Evolutionary conservation across 1,284 basidiomycete species (phyloP), one percentile per base, ranked within the genome.

Genomic region (Ceratobasidium sp.): DNA sequence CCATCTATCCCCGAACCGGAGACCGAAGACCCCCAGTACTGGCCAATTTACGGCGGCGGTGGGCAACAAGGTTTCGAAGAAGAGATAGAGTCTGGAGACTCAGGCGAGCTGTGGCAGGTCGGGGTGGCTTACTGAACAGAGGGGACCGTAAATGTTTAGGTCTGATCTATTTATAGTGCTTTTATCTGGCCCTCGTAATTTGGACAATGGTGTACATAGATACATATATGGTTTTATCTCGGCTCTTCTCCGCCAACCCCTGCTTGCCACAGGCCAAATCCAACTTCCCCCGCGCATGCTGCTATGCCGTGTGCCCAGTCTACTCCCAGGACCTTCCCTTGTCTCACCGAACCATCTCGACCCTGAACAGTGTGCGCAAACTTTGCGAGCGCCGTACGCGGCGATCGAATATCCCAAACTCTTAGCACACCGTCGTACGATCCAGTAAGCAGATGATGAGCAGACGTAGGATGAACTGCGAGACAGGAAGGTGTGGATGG

Each of bases 331-430:
- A 58, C 83, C 85, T 73, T 74, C 11, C 66, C 64, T 46, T 28
- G 40, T n/a, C 53, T 53, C 3, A 76, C 56, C 11, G 73, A 70
- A 30, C 79, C 66, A 21, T 25, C 38, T 33, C 42, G 56, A 21
- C 44, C 42, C 30, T 69, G 53, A 6, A 59, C 54, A 14, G 25
- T 48, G 23, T 69, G 66, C 8, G 74, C 76, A 79, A 96, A 93
- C 73, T 84, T 86, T 76, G 89, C 83, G 79, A 92, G 82, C 0
- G 89, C 85, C 11, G 83, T 80, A 76, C 87, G 87, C 18, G 83
- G 81, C 76, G 89, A 92, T 0, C 94, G 84, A 33, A 94, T 81
- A 79, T 98, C 95, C 94, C 94, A 97, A 21, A 97, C 82, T 30
- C 94, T 86, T 1, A 91, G 88, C 0, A 88, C 82, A 42, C 94